These are phyloP conservation scores for Gnomoniopsis smithogilvyi DNA, from an alignment of 2,329 filamentous ascomycete genomes.

Conservation along the genomic window DNA sequence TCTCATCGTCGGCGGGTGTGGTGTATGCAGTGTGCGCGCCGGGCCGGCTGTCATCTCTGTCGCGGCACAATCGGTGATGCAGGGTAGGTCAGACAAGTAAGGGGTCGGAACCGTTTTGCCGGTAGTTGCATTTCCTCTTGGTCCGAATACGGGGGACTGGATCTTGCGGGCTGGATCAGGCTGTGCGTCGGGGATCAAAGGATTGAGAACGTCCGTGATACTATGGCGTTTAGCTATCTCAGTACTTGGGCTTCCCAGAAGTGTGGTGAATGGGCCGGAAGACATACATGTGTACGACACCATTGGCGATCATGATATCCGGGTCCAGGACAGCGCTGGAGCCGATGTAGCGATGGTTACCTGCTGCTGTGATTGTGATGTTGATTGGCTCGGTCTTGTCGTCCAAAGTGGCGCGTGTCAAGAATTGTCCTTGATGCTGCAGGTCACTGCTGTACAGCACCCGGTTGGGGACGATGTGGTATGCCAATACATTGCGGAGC, in stretches of 20 bases:
- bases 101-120: conserved; percentile 25
- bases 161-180: conserved; percentile 35
- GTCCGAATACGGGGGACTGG: conserved; percentile 31
- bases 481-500: conserved; percentile 45
- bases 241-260: background rate
- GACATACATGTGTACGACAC: conserved; percentile 48
- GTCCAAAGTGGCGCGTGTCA: conserved; percentile 25
- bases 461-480: conserved; percentile 53
- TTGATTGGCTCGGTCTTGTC: conserved; percentile 39
- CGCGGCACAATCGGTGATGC: conserved; percentile 36
- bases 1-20: background rate
- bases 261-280: conserved; percentile 33
- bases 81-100: conserved; percentile 27
- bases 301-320: conserved; percentile 54
- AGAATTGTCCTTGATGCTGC: conserved; percentile 41
- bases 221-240: background rate
- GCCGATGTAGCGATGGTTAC: conserved; percentile 44
- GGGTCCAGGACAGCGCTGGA: conserved; percentile 47
- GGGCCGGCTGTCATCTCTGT: conserved; percentile 19
- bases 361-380: conserved; percentile 41
- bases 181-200: conserved; percentile 29
- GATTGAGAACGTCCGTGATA: conserved; percentile 51
- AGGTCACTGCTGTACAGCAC: conserved; percentile 48
- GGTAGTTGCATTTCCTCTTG: conserved; percentile 21
- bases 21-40: background rate